These are phyloP conservation scores for Neostapfia colusana DNA, from an alignment of 176 grass and related monocot species.

Conservation along the genomic window DNA sequence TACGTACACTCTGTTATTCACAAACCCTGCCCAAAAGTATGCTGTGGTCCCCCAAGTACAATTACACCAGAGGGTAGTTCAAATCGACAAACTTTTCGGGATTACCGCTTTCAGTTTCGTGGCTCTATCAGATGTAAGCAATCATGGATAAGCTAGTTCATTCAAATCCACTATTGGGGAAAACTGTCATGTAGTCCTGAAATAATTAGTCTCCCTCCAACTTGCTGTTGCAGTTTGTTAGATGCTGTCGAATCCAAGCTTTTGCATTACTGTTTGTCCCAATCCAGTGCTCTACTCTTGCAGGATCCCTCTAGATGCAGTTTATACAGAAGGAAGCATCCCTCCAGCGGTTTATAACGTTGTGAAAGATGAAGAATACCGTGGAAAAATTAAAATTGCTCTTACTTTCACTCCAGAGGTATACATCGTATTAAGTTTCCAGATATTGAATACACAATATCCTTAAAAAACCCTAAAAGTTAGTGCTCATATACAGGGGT, in stretches of 20 bases:
- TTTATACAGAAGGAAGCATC: conserved; percentile 57
- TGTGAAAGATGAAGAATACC: conserved; percentile 79
- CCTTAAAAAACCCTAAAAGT: too few relatives aligned
- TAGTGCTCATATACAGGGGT: too few relatives aligned
- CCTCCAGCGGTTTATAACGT: conserved; percentile 64
- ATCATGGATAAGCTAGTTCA: background rate
- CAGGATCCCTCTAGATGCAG: conserved; percentile 60
- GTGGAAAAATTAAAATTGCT: conserved; percentile 75
- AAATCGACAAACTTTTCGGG: background rate
- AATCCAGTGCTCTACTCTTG: background rate
- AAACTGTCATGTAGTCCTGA: background rate
- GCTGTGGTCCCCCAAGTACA: background rate
- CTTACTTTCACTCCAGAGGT: conserved; percentile 72
- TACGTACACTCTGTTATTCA: conserved; percentile 33
- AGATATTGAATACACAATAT: too few relatives aligned
- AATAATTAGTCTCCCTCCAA: background rate
- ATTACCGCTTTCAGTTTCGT: background rate
- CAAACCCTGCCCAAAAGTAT: background rate
- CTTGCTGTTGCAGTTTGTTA: background rate
- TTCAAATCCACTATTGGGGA: background rate
- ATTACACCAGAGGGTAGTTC: background rate
- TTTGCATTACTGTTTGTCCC: background rate
- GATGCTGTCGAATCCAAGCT: background rate
- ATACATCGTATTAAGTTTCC: conserved; percentile 21
- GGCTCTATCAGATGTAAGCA: background rate